phyloP scores from a whole-genome alignment of 441 rosid genomes.

The Biscutella auriculata region DNA sequence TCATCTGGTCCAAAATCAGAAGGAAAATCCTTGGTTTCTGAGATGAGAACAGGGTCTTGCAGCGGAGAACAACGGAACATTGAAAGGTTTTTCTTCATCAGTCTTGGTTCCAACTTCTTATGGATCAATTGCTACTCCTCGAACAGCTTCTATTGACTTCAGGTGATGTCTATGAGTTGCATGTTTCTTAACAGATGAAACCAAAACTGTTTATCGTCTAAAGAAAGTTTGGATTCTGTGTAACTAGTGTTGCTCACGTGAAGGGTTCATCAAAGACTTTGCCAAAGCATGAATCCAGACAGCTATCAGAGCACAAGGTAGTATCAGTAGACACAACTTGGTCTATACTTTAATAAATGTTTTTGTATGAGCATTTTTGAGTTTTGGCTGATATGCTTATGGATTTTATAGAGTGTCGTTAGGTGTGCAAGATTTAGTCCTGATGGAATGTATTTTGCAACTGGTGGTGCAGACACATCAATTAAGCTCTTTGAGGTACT shows the following conservation, averaged over 20 bases:
- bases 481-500: constrained; percentile 78
- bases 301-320: constrained; percentile 60
- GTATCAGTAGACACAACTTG: neutral
- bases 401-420: constrained; percentile 52
- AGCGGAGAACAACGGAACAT: constrained; percentile 54
- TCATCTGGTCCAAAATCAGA: neutral
- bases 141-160: constrained; percentile 52
- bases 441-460: constrained; percentile 74
- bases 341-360: neutral
- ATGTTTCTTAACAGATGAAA: neutral
- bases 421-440: constrained; percentile 84
- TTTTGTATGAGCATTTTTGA: neutral
- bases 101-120: constrained; percentile 34
- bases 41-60: constrained; percentile 73
- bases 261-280: constrained; percentile 20
- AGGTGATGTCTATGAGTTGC: constrained; percentile 23
- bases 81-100: constrained; percentile 42
- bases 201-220: neutral
- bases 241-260: constrained; percentile 13
- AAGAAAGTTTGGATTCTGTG: neutral
- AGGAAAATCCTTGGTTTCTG: constrained; percentile 22
- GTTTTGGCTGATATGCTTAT: constrained; percentile 21
- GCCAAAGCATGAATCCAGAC: constrained; percentile 19
- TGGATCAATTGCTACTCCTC: constrained; percentile 44
- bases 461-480: constrained; percentile 85